Evolutionary conservation across 2,329 filamentous ascomycete genomes (phyloP).

Genomic region (Nemania bipapillata): DNA sequence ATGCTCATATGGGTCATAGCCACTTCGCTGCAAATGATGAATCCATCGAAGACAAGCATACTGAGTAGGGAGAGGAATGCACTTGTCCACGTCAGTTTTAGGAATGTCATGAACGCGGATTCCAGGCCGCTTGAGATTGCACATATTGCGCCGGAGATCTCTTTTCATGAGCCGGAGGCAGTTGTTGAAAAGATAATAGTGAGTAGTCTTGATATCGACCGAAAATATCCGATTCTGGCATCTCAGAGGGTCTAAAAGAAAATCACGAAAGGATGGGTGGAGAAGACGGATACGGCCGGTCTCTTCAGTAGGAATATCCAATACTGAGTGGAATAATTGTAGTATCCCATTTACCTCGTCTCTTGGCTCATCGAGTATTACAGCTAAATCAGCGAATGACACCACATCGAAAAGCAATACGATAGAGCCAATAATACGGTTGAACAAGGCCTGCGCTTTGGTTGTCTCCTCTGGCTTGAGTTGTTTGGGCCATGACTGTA

Average conservation of each 20-base stretch:
- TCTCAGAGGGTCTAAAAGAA: not conserved
- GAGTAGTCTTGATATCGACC: not conserved
- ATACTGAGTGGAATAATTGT: not conserved
- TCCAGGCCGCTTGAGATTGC: not conserved
- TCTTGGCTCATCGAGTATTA: not conserved
- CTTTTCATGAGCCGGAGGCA: not conserved
- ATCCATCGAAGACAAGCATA: not conserved
- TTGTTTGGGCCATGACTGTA: not conserved
- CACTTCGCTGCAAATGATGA: not conserved
- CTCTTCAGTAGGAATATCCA: not conserved
- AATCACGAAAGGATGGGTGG: constrained; percentile 1
- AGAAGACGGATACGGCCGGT: not conserved
- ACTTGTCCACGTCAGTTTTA: not conserved
- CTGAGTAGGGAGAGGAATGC: not conserved
- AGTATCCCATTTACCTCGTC: not conserved
- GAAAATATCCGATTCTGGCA: not conserved
- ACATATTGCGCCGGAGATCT: not conserved
- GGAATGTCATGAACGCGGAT: not conserved
- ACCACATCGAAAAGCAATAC: not conserved
- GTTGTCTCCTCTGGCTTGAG: not conserved
- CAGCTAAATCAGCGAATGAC: not conserved
- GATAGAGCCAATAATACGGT: not conserved
- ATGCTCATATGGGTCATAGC: not conserved
- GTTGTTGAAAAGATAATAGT: not conserved
- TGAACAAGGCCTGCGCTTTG: not conserved